phyloP scores from a whole-genome alignment of 768 basidiomycete genomes.

The Phanerochaete sordida region DNA sequence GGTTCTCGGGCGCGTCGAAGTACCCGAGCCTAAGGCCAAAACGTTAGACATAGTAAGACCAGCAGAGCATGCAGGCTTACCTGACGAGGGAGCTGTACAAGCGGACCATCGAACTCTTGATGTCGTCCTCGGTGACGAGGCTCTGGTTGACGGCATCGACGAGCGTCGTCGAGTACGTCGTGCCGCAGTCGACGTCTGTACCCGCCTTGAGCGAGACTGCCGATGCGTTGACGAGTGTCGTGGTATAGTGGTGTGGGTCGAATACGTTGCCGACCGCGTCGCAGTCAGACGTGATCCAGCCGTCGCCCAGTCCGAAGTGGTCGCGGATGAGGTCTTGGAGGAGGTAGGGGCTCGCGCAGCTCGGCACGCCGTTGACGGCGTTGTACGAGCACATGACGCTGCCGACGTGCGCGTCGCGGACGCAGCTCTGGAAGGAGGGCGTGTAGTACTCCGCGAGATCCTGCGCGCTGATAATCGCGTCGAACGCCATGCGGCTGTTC shows the following conservation, averaged over 20 bases:
- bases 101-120: constrained; percentile 40
- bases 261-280: constrained; percentile 52
- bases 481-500: constrained; percentile 44
- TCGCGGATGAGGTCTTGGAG: constrained; percentile 50
- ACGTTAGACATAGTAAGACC: background rate
- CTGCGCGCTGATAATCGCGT: constrained; percentile 51
- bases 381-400: constrained; percentile 67
- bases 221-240: constrained; percentile 42
- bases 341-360: constrained; percentile 51
- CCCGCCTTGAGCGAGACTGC: constrained; percentile 50
- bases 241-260: constrained; percentile 45
- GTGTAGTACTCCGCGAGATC: constrained; percentile 56
- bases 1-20: constrained; percentile 47
- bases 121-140: constrained; percentile 40
- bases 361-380: constrained; percentile 55
- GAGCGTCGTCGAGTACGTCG: constrained; percentile 41
- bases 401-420: constrained; percentile 57
- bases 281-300: constrained; percentile 58
- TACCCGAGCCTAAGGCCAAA: constrained; percentile 44
- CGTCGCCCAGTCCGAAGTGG: constrained; percentile 47
- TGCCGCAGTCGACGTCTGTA: constrained; percentile 41
- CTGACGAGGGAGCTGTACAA: constrained; percentile 53
- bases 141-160: constrained; percentile 46
- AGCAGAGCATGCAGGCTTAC: constrained; percentile 25
- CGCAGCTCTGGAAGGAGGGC: constrained; percentile 54